These are phyloP conservation scores for Fusarium secorum DNA, from an alignment of 2,329 filamentous ascomycete genomes.

Conservation along the genomic window DNA sequence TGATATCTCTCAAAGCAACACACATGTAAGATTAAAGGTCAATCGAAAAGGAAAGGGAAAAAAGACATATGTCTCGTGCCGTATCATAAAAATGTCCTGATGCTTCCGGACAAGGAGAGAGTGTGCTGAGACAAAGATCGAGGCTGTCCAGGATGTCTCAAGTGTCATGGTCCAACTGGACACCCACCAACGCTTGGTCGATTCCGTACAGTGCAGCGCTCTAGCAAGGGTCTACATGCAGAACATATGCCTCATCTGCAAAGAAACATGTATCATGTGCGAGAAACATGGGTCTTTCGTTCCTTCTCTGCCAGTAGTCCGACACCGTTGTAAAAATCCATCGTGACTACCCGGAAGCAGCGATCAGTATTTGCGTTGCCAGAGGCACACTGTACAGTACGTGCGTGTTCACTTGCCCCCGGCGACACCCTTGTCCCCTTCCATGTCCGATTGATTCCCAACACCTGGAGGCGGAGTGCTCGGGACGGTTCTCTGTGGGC, in stretches of 20 bases:
- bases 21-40: not conserved
- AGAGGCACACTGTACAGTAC: not conserved
- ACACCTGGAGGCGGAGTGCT: slow-evolving; percentile 1
- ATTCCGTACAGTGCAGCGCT: slow-evolving; percentile 12
- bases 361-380: not conserved
- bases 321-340: not conserved
- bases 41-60: not conserved
- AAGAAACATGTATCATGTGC: slow-evolving; percentile 9
- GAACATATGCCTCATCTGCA: not conserved
- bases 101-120: not conserved
- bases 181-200: not conserved
- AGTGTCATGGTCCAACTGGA: slow-evolving; percentile 2
- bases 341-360: slow-evolving; percentile 15
- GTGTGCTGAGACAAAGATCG: slow-evolving; percentile 16
- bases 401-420: not conserved
- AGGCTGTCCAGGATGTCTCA: slow-evolving; percentile 8
- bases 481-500: not conserved
- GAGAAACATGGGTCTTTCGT: not conserved
- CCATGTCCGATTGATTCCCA: slow-evolving; percentile 12
- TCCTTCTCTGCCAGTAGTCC: not conserved
- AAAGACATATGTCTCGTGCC: not conserved
- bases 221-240: not conserved
- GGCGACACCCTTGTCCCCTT: not conserved
- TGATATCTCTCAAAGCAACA: not conserved
- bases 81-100: not conserved